phyloP scores from a whole-genome alignment of 331 rosid genomes.

The Saraca asoca region DNA sequence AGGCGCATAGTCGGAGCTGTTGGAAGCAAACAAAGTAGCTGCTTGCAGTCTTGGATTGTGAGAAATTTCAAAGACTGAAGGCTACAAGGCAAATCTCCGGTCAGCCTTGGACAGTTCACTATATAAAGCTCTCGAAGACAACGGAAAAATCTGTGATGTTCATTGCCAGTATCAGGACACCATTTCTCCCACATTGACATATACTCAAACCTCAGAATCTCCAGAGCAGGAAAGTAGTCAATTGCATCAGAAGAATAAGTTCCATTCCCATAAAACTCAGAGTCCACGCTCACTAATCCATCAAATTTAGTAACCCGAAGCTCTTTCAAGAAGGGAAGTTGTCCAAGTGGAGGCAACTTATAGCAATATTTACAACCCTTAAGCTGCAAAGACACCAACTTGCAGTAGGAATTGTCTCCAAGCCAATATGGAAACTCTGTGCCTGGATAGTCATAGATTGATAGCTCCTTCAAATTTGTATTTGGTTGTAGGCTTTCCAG shows the following conservation, averaged over 20 bases:
- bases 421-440: conserved; percentile 37
- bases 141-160: conserved; percentile 3
- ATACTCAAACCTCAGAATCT: conserved; percentile 35
- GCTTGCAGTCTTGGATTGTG: conserved; percentile 35
- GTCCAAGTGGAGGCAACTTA: conserved; percentile 43
- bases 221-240: conserved; percentile 37
- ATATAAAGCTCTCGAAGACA: conserved; percentile 37
- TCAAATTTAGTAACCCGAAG: conserved; percentile 31
- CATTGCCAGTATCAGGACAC: conserved; percentile 14
- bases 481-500: not conserved
- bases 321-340: conserved; percentile 30
- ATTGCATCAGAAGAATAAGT: not conserved
- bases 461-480: conserved; percentile 23
- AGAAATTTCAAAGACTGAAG: conserved; percentile 44
- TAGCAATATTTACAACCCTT: too few relatives aligned
- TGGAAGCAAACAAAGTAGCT: conserved; percentile 35
- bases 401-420: conserved; percentile 19
- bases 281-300: conserved; percentile 21
- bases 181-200: conserved; percentile 41
- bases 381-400: conserved; percentile 24
- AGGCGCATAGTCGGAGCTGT: conserved; percentile 11
- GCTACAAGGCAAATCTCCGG: conserved; percentile 36
- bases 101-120: conserved; percentile 37
- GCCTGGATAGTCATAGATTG: conserved; percentile 29
- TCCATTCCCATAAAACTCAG: conserved; percentile 36